Evolutionary conservation across 192 early-diverging fungal genomes (phyloP), one percentile per base, ranked within the genome.

Genomic region (Backusella macrospora): DNA sequence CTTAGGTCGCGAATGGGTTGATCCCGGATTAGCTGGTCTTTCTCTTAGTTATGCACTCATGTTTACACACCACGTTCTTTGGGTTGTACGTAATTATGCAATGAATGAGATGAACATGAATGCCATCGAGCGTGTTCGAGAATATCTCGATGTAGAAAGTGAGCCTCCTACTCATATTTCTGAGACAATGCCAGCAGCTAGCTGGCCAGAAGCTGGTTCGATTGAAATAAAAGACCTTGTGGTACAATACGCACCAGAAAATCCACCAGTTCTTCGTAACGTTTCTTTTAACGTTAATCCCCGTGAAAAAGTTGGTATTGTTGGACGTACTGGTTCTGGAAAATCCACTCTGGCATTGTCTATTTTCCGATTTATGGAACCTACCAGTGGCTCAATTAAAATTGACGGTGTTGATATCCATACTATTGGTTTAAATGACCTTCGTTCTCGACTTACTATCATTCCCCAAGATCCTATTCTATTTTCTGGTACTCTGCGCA

Each of bases 61-160:
- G 76, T 96, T 99, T 80, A 93, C 94, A 4, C 86, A 87, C 48
- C 85, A 88, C 69, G 81, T 96, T 78, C 77, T 94, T 62, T 96
- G 95, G 95, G 73, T 93, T 42, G 87, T 98, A 59, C 89, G 96
- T 44, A 87, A 81, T 74, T 95, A 93, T 76, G 88, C 89, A 65
- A 77, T 89, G 63, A 92, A 94, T 84, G 96, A 97, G 76, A 93
- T 97, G 88, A 90, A 86, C 76, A 85, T 97, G 89, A 96, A 95
- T 75, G 86, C 92, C 6, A 92, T 97, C 44, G 97, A 99, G 82
- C 90, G 97, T 55, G 83, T 97, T 34, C 76, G 86, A 42, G 95
- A 98, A 83, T 99, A 98, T 66, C 64, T 93, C 73, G 72, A 81
- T 6, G 77, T 98, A 43, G 93, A 94, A 37, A 91, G 96, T 74